phyloP scores from a whole-genome alignment of 352 stramenopile genomes.

The Globisporangium takayamanum region DNA sequence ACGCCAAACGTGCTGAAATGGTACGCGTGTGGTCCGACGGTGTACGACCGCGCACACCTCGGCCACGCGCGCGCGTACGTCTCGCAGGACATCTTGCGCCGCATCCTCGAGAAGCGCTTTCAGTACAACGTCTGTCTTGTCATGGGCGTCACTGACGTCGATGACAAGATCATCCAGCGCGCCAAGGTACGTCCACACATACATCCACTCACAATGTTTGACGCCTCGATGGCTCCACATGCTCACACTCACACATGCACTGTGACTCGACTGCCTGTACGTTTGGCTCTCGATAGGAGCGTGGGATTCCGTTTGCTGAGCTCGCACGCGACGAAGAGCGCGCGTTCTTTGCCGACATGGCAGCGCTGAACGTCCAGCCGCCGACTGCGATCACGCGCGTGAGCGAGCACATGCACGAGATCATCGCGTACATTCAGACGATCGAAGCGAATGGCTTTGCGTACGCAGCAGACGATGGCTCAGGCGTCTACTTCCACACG shows the following conservation, averaged over 20 bases:
- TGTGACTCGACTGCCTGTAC: too few relatives aligned
- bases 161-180: slow-evolving; percentile 89
- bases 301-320: slow-evolving; percentile 29
- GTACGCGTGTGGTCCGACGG: slow-evolving; percentile 98
- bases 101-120: slow-evolving; percentile 84
- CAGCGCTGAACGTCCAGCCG: slow-evolving; percentile 43
- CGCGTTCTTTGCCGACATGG: slow-evolving; percentile 68
- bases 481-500: slow-evolving; percentile 95
- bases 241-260: too few relatives aligned
- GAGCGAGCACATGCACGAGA: slow-evolving; percentile 96
- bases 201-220: too few relatives aligned
- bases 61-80: slow-evolving; percentile 96
- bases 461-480: slow-evolving; percentile 88
- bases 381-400: slow-evolving; percentile 72
- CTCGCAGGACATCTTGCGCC: slow-evolving; percentile 90
- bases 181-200: too few relatives aligned
- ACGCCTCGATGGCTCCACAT: too few relatives aligned
- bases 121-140: slow-evolving; percentile 92
- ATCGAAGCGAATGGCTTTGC: slow-evolving; percentile 92
- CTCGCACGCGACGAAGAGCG: slow-evolving; percentile 54
- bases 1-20: slow-evolving; percentile 72
- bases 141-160: slow-evolving; percentile 97
- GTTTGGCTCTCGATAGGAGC: slow-evolving; percentile 29
- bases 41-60: slow-evolving; percentile 98
- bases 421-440: slow-evolving; percentile 90